Conservation (phyloP, 371 early-diverging fungal species). For the Mucor plumbeus region DNA sequence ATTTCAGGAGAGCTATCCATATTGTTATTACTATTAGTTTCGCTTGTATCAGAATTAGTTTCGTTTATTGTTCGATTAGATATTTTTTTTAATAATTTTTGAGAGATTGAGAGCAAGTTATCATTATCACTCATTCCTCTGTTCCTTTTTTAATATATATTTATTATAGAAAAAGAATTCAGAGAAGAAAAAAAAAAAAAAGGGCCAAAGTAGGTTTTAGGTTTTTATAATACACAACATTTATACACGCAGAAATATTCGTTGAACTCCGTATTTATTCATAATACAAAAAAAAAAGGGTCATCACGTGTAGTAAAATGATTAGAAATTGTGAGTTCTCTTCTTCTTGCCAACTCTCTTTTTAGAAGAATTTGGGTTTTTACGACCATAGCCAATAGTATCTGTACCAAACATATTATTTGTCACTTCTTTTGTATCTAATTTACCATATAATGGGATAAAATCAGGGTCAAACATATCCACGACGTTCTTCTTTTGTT, state of each 20-base stretch:
- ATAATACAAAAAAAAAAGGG: neutral
- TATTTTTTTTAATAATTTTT: slow-evolving; percentile 38
- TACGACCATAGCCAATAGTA: slow-evolving; percentile 83
- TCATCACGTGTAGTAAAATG: neutral
- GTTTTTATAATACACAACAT: neutral
- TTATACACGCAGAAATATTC: no score
- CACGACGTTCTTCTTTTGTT: slow-evolving; percentile 58
- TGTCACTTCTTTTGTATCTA: slow-evolving; percentile 43
- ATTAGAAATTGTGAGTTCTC: slow-evolving; percentile 28
- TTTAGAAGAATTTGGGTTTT: slow-evolving; percentile 83
- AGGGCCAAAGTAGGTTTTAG: neutral
- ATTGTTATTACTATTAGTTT: neutral
- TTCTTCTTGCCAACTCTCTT: slow-evolving; percentile 62
- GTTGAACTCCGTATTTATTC: slow-evolving; percentile 5
- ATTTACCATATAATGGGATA: slow-evolving; percentile 67
- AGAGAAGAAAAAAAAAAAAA: neutral
- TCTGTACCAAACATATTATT: slow-evolving; percentile 74
- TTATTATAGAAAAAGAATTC: neutral
- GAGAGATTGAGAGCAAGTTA: slow-evolving; percentile 32
- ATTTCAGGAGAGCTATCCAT: slow-evolving; percentile 30
- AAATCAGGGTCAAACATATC: slow-evolving; percentile 83
- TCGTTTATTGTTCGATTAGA: slow-evolving; percentile 26
- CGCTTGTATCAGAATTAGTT: slow-evolving; percentile 11
- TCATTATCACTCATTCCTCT: slow-evolving; percentile 31
- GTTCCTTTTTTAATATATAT: neutral